Evolutionary conservation across 1,284 basidiomycete species (phyloP), one percentile per base, ranked within the genome.

Genomic region (Melanopsichium pennsylvanicum): DNA sequence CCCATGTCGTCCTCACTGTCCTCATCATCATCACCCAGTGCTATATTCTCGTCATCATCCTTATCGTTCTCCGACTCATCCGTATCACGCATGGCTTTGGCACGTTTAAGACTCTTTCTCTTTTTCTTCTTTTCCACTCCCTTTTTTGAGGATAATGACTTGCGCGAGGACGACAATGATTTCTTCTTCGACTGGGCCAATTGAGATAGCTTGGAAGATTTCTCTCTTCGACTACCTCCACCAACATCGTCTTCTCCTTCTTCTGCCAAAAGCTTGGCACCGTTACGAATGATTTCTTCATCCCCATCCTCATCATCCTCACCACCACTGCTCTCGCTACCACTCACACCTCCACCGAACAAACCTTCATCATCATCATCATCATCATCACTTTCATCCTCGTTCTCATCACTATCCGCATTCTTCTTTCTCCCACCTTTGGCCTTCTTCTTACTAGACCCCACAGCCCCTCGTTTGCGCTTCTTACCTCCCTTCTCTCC

Each of bases 221-320:
- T 70, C 39, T 44, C 35, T 18, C 35, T 46, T 29, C 43, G 56
- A 21, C 36, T 56, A 34, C 42, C 54, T 12, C 41, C 34, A 3
- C 39, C 57, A 15, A 29, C 51, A 1, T 29, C 44, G 6, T 48
- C 48, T 6, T 55, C 61, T 16, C 49, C 67, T 23, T 73, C 64
- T 8, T 62, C 56, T 8, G 64, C 74, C 6, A 61, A 37, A 29
- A 58, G 43, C 41, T 56, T 59, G 16, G 50, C 54, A 16, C 52
- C 67, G 44, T 69, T 64, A 6, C 57, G 40, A 19, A 68, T 62
- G 41, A 74, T 74, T 40, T 71, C 71, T 9, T 66, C 60, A 27
- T 66, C 68, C 8, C 63, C 71, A 26, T 71, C 71, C 36, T 68
- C 67, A 38, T 58, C 66, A 35, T 63, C 60, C 40, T 36, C 40